Evolutionary conservation across 2,329 filamentous ascomycete genomes (phyloP).

Genomic region (Gyromitra esculenta): DNA sequence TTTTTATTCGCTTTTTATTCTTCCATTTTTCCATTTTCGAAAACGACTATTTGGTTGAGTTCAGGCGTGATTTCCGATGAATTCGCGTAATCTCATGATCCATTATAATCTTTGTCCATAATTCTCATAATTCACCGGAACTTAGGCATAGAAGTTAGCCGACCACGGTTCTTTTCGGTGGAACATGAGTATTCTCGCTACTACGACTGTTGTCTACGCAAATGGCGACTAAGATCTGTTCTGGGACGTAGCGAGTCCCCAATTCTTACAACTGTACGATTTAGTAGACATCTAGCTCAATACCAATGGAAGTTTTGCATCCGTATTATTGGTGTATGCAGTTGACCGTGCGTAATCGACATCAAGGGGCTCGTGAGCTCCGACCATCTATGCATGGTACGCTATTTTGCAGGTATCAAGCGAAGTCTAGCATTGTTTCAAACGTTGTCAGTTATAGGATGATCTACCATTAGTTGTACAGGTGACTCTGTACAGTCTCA

Average conservation of each 20-base stretch:
- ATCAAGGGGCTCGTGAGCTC: background rate
- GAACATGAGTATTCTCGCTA: background rate
- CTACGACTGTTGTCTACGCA: background rate
- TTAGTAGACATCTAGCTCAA: background rate
- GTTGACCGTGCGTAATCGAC: background rate
- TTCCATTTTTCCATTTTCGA: no score
- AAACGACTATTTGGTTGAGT: no score
- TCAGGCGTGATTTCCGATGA: background rate
- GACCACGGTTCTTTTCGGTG: background rate
- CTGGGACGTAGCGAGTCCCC: background rate
- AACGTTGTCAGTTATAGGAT: background rate
- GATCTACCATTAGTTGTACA: background rate
- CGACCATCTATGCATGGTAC: background rate
- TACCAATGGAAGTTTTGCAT: background rate
- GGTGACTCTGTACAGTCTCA: slow-evolving; percentile 7
- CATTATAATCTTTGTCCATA: no score
- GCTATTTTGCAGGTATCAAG: background rate
- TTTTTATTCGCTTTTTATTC: no score
- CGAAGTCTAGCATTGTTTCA: slow-evolving; percentile 17
- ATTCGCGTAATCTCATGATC: background rate
- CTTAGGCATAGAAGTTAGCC: background rate
- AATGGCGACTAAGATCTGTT: background rate
- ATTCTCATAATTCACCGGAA: background rate
- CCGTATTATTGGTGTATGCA: background rate
- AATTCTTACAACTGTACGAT: background rate